phyloP scores from a whole-genome alignment of 176 grass and related monocot genomes.

The Aechmea fasciata region DNA sequence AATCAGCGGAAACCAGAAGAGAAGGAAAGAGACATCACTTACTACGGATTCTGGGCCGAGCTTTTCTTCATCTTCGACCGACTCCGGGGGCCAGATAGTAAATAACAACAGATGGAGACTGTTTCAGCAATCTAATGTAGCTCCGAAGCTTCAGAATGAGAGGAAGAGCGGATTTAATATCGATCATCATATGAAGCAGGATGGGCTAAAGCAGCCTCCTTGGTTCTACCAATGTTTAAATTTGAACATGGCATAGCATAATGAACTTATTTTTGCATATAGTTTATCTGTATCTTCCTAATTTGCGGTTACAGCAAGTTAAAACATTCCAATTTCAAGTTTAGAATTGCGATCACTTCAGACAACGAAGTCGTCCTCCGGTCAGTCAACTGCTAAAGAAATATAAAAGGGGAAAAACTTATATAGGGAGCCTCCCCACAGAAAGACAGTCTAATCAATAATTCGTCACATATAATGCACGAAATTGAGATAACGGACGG shows the following conservation, averaged over 20 bases:
- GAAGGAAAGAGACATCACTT: constrained; percentile 37
- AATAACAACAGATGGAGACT: neutral
- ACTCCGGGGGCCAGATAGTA: constrained; percentile 15
- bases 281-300: too few species aligned
- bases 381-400: too few species aligned
- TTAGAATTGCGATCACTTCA: too few species aligned
- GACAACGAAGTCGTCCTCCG: too few species aligned
- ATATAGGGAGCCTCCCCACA: too few species aligned
- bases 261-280: too few species aligned
- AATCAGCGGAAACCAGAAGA: constrained; percentile 9
- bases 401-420: too few species aligned
- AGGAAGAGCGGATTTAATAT: constrained; percentile 15
- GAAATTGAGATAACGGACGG: too few species aligned
- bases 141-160: constrained; percentile 43
- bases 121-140: constrained; percentile 21
- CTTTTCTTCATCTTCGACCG: constrained; percentile 36
- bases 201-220: constrained; percentile 46
- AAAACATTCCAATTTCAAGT: too few species aligned
- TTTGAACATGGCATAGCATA: constrained; percentile 39
- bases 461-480: too few species aligned
- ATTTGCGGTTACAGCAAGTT: too few species aligned
- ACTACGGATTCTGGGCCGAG: constrained; percentile 40
- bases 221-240: constrained; percentile 64
- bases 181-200: constrained; percentile 24
- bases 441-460: too few species aligned